These are phyloP conservation scores for Ramaria sp. DNA, from an alignment of 768 basidiomycete species.

Conservation along the genomic window DNA sequence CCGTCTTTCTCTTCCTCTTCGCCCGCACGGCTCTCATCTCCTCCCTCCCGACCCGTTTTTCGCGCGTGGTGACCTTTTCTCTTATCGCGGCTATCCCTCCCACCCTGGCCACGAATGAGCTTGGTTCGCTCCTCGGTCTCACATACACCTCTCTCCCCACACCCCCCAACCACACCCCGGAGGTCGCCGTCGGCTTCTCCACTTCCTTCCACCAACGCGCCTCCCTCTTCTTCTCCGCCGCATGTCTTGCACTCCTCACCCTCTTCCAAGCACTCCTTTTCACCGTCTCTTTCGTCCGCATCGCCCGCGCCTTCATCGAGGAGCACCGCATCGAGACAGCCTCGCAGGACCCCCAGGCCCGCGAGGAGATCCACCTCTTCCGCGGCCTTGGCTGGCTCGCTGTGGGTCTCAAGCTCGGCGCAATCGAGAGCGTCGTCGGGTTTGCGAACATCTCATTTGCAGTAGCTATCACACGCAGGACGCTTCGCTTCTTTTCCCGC, in stretches of 20 bases:
- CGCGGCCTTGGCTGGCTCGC: constrained; percentile 59
- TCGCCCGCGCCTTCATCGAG: constrained; percentile 37
- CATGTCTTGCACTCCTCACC: constrained; percentile 49
- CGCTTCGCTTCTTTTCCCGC: constrained; percentile 44
- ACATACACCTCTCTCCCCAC: constrained; percentile 20
- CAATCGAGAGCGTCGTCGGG: constrained; percentile 52
- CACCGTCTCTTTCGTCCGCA: constrained; percentile 45
- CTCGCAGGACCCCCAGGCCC: constrained; percentile 26
- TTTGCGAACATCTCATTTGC: constrained; percentile 47
- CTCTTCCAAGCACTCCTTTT: constrained; percentile 50
- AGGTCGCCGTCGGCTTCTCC: constrained; percentile 32
- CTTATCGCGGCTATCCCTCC: constrained; percentile 45
- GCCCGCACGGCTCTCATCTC: constrained; percentile 39
- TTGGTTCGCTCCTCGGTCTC: constrained; percentile 55
- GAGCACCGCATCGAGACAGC: constrained; percentile 41
- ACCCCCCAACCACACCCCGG: not conserved
- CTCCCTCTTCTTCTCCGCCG: constrained; percentile 47
- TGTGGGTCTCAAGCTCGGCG: constrained; percentile 49
- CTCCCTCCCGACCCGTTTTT: constrained; percentile 39
- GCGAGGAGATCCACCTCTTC: constrained; percentile 31
- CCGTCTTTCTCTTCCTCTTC: constrained; percentile 49
- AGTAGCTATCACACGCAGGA: constrained; percentile 40
- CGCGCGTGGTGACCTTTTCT: constrained; percentile 30
- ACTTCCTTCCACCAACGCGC: constrained; percentile 24
- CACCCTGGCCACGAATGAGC: constrained; percentile 42